A percentile compares a stretch with the other conserved stretches of the same genome.
These are phyloP conservation scores for Discostella pseudostelligera DNA, from an alignment of 108 stramenopile genomes.

Conservation along the genomic window DNA sequence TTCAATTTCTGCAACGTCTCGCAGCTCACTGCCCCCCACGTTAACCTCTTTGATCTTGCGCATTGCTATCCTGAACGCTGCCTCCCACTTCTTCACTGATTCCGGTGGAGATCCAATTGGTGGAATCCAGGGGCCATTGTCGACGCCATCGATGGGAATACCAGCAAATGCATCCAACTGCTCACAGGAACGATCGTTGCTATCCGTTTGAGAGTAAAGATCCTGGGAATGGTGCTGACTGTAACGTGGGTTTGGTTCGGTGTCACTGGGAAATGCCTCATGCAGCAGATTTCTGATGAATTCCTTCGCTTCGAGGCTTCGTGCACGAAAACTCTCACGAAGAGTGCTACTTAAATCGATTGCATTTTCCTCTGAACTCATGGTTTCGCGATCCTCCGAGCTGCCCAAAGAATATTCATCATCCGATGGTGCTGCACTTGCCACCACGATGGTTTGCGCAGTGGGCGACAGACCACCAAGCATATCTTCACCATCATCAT, in stretches of 20 bases:
- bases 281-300: not conserved
- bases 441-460: too few relatives aligned
- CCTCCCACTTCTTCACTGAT: conserved; percentile 17
- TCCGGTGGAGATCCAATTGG: conserved; percentile 15
- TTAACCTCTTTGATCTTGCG: conserved; percentile 10
- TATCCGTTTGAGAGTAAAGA: not conserved
- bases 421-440: too few relatives aligned
- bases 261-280: not conserved
- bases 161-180: conserved; percentile 32
- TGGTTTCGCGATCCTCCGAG: too few relatives aligned
- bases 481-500: too few relatives aligned
- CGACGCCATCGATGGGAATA: conserved; percentile 18
- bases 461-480: too few relatives aligned
- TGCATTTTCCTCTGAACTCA: not conserved
- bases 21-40: conserved; percentile 16
- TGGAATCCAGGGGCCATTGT: conserved; percentile 15
- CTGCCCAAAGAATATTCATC: too few relatives aligned
- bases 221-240: not conserved
- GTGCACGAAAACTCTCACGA: conserved; percentile 4
- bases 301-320: conserved; percentile 13
- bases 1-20: conserved; percentile 17
- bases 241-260: conserved; percentile 8
- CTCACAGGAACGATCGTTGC: conserved; percentile 1
- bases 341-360: not conserved
- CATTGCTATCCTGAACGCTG: conserved; percentile 10